Evolutionary conservation across 768 basidiomycete genomes (phyloP).

Genomic region (Mycena crocata): DNA sequence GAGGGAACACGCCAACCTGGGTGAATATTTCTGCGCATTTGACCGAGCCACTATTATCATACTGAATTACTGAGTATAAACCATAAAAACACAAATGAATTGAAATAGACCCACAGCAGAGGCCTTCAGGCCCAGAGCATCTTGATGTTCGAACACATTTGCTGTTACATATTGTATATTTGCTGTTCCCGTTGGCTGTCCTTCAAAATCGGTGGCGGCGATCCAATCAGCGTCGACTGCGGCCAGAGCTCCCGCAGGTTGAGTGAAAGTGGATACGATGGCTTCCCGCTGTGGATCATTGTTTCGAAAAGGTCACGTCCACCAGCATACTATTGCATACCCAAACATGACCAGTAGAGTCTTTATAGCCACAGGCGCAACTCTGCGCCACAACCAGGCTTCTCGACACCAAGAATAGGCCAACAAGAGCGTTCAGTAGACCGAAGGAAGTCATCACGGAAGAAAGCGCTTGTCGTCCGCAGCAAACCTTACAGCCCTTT

Average conservation of each 20-base stretch:
- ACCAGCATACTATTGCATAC: background rate
- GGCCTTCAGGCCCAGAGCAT: conserved; percentile 29
- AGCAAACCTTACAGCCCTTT: no score
- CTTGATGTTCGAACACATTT: conserved; percentile 23
- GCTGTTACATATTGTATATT: conserved; percentile 28
- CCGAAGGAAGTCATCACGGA: conserved; percentile 7
- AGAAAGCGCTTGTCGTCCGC: background rate
- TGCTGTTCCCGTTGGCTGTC: conserved; percentile 17
- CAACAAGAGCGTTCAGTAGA: conserved; percentile 4
- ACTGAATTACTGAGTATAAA: background rate
- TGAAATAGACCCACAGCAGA: conserved; percentile 21
- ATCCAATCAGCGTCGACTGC: conserved; percentile 30
- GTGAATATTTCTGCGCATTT: conserved; percentile 34
- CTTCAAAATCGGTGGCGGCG: conserved; percentile 23
- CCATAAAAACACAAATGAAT: background rate
- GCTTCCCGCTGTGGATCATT: conserved; percentile 21
- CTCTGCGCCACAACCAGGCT: conserved; percentile 19
- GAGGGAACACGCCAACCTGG: background rate
- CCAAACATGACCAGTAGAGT: conserved; percentile 31
- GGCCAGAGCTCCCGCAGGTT: conserved; percentile 25
- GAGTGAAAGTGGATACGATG: conserved; percentile 28
- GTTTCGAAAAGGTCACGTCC: background rate
- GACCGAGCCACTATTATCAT: conserved; percentile 19
- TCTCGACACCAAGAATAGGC: background rate
- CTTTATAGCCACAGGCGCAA: conserved; percentile 32